Evolutionary conservation across 2,329 filamentous ascomycete genomes (phyloP), one percentile per base, ranked within the genome.

Genomic region (Ceratocystis alfenasii): DNA sequence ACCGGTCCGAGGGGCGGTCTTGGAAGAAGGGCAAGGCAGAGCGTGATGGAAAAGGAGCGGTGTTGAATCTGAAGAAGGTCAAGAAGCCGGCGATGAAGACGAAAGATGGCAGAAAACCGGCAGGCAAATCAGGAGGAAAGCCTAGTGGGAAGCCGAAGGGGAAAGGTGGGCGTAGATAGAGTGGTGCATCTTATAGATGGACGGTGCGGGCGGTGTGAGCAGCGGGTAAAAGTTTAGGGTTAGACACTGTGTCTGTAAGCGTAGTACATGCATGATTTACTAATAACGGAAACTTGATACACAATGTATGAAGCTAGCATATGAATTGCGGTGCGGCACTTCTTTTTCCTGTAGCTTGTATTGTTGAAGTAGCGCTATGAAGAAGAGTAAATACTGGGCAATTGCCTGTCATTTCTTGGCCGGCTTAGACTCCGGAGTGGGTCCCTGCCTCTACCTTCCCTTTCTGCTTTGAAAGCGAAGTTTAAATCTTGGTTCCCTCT

Each of bases 1-100:
- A 82, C 66, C 79, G 87, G 67, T 78, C 76, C 7, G 85, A 85
- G 65, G 85, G 84, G 4, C 80, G 78, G 72, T 77, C 82, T 63
- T 92, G 88, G 87, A 91, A 89, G 79, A 92, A 92, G 79, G 86
- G 86, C 0, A 81, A 79, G 64, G 80, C 78, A 1, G 84, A 87
- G 71, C 77, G 84, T 55, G 82, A 79, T 3, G 80, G 81, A 0
- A 81, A 82, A 71, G 81, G 80, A 1, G 81, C 79, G 0, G 75
- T 83, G 65, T 71, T 79, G 62, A 80, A 80, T 69, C 73, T 78
- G 30, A 77, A 76, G 69, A 76, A 69, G 55, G 63, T 63, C 53
- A 66, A 71, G 69, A 68, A 65, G 45, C 28, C 30, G 20, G 20
- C 36, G 6, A 55, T 20, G 20, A 66, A 67, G 59, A 22, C 65